Evolutionary conservation across 345 rosid genomes (phyloP), one percentile per base, ranked within the genome.

Genomic region (Corchorus capsularis): DNA sequence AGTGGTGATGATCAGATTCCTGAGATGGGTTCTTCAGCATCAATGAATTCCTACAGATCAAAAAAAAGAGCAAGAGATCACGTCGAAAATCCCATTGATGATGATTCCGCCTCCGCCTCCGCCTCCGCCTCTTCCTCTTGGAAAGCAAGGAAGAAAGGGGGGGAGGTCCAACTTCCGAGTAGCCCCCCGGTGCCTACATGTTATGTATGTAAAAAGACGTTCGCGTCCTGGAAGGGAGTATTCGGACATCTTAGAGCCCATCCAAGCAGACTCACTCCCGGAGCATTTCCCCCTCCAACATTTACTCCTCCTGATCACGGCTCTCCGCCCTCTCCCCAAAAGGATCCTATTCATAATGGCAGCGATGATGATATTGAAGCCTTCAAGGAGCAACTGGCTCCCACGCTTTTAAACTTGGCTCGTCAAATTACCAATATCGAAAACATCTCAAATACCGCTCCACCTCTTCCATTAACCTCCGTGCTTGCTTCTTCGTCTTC

Each of bases 201-300:
- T 22, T 73, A 73, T 32, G 76, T 73, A 4, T 73, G 76, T 19
- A 5, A 17, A 10, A 59, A 16, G 43, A 0, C 8, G 0, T 73
- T 61, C 32, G 17, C 7, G 1, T 60, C 76, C 14, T 73, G 76
- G 76, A 73, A 61, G 47, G 76, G 57, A 2, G 67, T 73, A 57
- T 73, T 73, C 13, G 76, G 76, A 2, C 76, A 73, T 60, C 56
- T 73, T 1, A 73, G 68, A 35, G 32, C 76, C 55, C 76, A 73
- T 13, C 45, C 0, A 4, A 73, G 27, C 27, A 27, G 76, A 57
- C 5, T 19, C 17, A 60, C 46, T 32, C 76, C 68, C 3, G 76
- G 76, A n/a, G 76, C 76, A 9, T 73, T 73, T 9, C 76, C 76
- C 7, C 76, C 76, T 3, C 76, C 76, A 16, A 6, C 22, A n/a